A percentile compares a stretch with the other conserved stretches of the same genome.
These are phyloP conservation scores for Mortierella sp. DNA, from an alignment of 371 early-diverging fungal species.

Conservation along the genomic window DNA sequence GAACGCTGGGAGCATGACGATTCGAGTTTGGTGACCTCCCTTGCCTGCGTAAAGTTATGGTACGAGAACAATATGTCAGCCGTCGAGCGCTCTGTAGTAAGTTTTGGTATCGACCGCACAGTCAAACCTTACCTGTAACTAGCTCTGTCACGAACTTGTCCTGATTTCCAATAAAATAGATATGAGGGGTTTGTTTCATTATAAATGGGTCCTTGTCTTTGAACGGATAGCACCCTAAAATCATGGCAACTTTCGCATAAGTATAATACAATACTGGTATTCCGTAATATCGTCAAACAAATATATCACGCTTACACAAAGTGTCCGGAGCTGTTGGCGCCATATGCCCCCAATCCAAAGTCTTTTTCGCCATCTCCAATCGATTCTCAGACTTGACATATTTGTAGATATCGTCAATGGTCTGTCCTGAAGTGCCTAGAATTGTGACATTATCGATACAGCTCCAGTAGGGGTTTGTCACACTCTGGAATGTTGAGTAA, in stretches of 20 bases:
- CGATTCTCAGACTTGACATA: slow-evolving; percentile 70
- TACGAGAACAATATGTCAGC: not conserved
- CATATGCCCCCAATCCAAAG: slow-evolving; percentile 85
- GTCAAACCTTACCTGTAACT: slow-evolving; percentile 58
- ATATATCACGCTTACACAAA: slow-evolving; percentile 66
- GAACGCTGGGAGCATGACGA: slow-evolving; percentile 78
- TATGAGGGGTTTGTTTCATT: slow-evolving; percentile 77
- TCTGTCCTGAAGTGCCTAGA: slow-evolving; percentile 89
- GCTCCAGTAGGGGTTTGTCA: slow-evolving; percentile 86
- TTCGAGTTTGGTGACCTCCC: slow-evolving; percentile 66
- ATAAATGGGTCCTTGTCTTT: slow-evolving; percentile 89
- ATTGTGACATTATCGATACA: slow-evolving; percentile 76
- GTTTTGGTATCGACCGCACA: not conserved
- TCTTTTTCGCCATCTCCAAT: slow-evolving; percentile 76
- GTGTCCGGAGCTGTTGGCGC: slow-evolving; percentile 96
- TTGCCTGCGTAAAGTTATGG: slow-evolving; percentile 45
- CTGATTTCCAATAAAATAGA: slow-evolving; percentile 95
- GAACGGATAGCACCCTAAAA: slow-evolving; percentile 88
- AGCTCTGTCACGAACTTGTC: slow-evolving; percentile 74
- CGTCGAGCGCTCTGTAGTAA: not conserved
- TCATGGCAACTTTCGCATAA: not conserved
- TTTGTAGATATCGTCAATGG: slow-evolving; percentile 84
- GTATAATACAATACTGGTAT: not conserved
- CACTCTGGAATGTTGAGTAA: slow-evolving; percentile 71
- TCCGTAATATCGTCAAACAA: not conserved